phyloP scores from a whole-genome alignment of 148 eudicot species.

The Cornus kousa region DNA sequence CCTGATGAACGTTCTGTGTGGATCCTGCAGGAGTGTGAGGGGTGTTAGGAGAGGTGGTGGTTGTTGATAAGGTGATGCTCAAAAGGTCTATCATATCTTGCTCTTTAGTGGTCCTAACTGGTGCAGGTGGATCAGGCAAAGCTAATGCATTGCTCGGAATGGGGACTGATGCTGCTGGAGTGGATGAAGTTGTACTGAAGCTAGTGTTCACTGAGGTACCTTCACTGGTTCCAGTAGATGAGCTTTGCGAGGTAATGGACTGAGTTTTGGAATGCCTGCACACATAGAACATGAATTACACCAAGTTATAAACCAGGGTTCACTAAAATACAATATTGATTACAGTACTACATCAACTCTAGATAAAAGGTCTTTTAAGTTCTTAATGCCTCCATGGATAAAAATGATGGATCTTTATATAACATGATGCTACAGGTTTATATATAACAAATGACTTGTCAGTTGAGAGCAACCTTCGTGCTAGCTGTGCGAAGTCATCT shows the following conservation, averaged over 20 bases:
- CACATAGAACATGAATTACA: background rate
- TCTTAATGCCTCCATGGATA: too few species aligned
- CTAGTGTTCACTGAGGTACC: constrained; percentile 40
- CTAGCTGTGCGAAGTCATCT: constrained; percentile 75
- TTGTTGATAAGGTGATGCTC: constrained; percentile 63
- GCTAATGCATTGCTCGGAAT: constrained; percentile 55
- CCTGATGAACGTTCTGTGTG: constrained; percentile 28
- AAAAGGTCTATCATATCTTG: constrained; percentile 76
- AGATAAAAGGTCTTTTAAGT: background rate
- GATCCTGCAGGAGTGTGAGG: constrained; percentile 36
- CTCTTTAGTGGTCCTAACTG: constrained; percentile 54
- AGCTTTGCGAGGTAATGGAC: constrained; percentile 38
- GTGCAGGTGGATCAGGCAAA: constrained; percentile 49
- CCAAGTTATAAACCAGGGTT: background rate
- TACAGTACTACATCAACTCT: background rate
- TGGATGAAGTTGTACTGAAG: constrained; percentile 10
- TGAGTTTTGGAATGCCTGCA: constrained; percentile 74
- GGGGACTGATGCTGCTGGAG: constrained; percentile 13
- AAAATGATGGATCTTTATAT: too few species aligned
- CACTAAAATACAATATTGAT: background rate
- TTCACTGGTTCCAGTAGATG: constrained; percentile 25
- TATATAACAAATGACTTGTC: background rate
- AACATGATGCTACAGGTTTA: too few species aligned
- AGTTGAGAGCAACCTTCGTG: constrained; percentile 61
- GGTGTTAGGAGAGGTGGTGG: constrained; percentile 35